Conservation (phyloP, 78 protist genomes). For the Anaeramoeba ignava region DNA sequence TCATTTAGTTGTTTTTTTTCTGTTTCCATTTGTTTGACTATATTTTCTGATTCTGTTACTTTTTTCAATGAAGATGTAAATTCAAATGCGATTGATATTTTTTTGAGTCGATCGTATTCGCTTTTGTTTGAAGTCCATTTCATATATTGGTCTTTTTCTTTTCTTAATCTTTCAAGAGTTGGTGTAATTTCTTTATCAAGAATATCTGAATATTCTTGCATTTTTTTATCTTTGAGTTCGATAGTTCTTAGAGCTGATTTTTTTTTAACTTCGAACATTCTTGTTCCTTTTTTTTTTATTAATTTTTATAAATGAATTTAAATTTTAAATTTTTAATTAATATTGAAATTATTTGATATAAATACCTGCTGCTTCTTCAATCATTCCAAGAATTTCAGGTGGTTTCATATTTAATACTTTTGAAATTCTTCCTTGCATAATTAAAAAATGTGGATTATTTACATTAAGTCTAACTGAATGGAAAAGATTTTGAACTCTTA, state of each 20-base stretch:
- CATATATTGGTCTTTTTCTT: constrained; percentile 59
- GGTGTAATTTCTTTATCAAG: constrained; percentile 85
- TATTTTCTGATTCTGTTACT: background rate
- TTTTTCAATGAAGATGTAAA: background rate
- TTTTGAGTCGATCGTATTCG: constrained; percentile 46
- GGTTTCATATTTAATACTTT: constrained; percentile 97
- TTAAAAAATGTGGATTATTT: constrained; percentile 98
- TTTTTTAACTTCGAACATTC: constrained; percentile 88
- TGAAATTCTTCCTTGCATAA: constrained; percentile 98
- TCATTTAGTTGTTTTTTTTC: background rate
- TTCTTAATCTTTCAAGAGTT: constrained; percentile 58
- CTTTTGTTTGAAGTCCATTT: constrained; percentile 30
- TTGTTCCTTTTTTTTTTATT: constrained; percentile 97
- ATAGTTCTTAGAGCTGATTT: constrained; percentile 56
- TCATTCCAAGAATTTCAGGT: constrained; percentile 79
- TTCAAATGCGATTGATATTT: constrained; percentile 9
- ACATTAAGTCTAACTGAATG: constrained; percentile 94
- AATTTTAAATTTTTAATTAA: no score
- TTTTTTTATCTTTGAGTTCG: constrained; percentile 75
- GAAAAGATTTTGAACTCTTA: constrained; percentile 79
- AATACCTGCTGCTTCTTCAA: constrained; percentile 72
- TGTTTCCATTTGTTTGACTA: background rate
- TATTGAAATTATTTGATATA: no score
- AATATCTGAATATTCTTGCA: constrained; percentile 57
- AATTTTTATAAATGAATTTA: no score